A percentile compares a stretch with the other conserved stretches of the same genome.
Evolutionary conservation across 2,329 filamentous ascomycete genomes (phyloP).

Genomic region (Botrytis tulipae): DNA sequence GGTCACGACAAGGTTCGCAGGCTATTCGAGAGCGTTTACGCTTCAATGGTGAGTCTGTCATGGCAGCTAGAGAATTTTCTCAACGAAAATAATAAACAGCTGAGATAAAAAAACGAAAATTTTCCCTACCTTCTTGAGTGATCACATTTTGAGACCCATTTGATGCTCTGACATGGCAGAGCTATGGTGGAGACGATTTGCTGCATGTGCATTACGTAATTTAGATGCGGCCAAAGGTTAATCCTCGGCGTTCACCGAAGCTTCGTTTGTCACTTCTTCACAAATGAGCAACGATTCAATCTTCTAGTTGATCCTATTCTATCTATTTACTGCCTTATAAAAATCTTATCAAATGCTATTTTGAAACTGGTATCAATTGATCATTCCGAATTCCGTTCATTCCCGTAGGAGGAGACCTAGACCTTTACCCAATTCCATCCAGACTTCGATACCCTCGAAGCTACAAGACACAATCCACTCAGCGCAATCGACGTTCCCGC

Average conservation of each 20-base stretch:
- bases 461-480: background rate
- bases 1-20: constrained; percentile 16
- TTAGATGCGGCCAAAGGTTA: background rate
- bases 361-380: background rate
- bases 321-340: background rate
- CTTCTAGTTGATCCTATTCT: background rate
- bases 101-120: background rate
- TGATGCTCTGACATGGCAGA: background rate
- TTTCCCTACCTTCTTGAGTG: background rate
- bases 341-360: background rate
- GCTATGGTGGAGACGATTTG: background rate
- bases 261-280: too few species aligned
- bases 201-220: constrained; percentile 4
- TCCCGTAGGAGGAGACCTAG: background rate
- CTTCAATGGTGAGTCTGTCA: background rate
- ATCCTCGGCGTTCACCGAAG: background rate
- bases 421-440: background rate
- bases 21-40: constrained; percentile 16
- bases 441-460: background rate
- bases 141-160: background rate
- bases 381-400: too few species aligned
- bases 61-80: background rate
- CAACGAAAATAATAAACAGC: background rate
- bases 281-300: background rate
- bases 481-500: background rate